Percentiles rank a stretch among this genome's conserved stretches.
Evolutionary conservation across 2,329 filamentous ascomycete genomes (phyloP).

Genomic region (Atkinsonella hypoxylon): DNA sequence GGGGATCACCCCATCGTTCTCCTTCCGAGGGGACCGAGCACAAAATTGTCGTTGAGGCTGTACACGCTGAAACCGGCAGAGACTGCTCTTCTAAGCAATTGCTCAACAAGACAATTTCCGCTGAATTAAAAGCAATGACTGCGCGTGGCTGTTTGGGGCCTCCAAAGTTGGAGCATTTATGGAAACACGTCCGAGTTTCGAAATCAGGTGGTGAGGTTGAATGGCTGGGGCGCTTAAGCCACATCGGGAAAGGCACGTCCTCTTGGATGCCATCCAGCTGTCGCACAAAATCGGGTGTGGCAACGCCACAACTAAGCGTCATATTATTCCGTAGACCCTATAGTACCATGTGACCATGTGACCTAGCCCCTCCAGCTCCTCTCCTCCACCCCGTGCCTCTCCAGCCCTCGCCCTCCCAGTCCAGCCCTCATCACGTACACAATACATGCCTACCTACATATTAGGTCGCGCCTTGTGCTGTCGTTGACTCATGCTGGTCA

Average conservation of each 20-base stretch:
- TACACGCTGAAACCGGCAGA: no score
- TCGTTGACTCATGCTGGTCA: neutral
- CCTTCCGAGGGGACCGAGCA: no score
- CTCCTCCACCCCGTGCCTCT: neutral
- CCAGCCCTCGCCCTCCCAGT: neutral
- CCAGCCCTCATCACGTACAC: neutral
- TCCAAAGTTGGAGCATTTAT: constrained; percentile 31
- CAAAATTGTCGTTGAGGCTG: no score
- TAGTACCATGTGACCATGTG: no score
- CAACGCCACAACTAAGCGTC: no score
- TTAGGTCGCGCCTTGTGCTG: neutral
- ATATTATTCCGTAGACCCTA: no score
- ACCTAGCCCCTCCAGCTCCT: no score
- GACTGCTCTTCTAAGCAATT: no score
- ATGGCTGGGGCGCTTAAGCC: constrained; percentile 2
- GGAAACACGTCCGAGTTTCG: constrained; percentile 36
- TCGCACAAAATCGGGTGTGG: no score
- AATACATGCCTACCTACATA: neutral
- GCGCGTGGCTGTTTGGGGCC: constrained; percentile 9
- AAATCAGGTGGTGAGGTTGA: constrained; percentile 11
- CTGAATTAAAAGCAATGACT: neutral
- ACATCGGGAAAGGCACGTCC: neutral
- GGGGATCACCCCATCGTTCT: no score
- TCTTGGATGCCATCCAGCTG: neutral
- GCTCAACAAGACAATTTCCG: neutral